Conservation (phyloP, 768 basidiomycete genomes). For the Baorangia bicolor region DNA sequence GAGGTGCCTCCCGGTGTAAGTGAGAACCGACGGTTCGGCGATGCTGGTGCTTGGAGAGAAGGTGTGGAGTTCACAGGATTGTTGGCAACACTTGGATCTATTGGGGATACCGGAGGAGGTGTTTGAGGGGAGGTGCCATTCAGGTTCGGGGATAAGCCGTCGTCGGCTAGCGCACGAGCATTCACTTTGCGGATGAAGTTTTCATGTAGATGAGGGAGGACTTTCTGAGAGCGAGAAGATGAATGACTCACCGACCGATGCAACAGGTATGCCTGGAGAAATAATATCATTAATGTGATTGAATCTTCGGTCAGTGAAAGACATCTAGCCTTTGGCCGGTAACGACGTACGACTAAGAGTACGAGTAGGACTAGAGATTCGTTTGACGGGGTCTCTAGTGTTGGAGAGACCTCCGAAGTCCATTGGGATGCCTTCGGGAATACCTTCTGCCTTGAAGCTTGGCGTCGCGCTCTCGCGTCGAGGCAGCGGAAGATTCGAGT, state of each 20-base stretch:
- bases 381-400: constrained; percentile 43
- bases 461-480: constrained; percentile 46
- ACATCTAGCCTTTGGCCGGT: constrained; percentile 19
- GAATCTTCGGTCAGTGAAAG: constrained; percentile 20
- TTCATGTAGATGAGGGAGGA: constrained; percentile 15
- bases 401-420: constrained; percentile 44
- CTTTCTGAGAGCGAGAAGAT: not conserved
- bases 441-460: constrained; percentile 48
- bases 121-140: constrained; percentile 33
- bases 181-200: constrained; percentile 53
- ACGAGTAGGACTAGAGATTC: constrained; percentile 69
- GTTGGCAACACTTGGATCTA: constrained; percentile 36
- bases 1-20: constrained; percentile 79
- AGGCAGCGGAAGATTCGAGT: constrained; percentile 72
- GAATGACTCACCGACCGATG: constrained; percentile 66
- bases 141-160: constrained; percentile 44
- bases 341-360: constrained; percentile 72
- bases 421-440: constrained; percentile 73
- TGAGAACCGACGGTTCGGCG: constrained; percentile 56
- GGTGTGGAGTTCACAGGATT: constrained; percentile 33
- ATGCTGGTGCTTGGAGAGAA: constrained; percentile 43
- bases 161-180: constrained; percentile 80
- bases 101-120: constrained; percentile 31
- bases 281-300: constrained; percentile 25
- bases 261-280: constrained; percentile 66